Percentiles rank a stretch among this genome's conserved stretches.
phyloP scores from a whole-genome alignment of 2,329 filamentous ascomycete genomes.

The Phaeosphaeria sp. region DNA sequence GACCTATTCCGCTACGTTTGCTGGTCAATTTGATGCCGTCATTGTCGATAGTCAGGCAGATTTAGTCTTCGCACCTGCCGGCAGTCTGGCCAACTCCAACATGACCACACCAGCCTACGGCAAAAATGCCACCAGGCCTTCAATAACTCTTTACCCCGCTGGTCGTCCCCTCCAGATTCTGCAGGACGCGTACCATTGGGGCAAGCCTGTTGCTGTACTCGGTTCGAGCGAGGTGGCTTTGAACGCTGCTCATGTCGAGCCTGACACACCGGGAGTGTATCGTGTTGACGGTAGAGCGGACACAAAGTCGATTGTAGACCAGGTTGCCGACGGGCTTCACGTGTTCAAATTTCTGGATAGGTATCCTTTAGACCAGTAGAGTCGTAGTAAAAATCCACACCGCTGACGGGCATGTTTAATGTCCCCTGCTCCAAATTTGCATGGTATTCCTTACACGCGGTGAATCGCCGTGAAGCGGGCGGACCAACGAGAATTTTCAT shows the following conservation, averaged over 20 bases:
- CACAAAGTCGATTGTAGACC: constrained; percentile 21
- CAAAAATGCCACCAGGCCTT: constrained; percentile 25
- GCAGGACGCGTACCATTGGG: constrained; percentile 68
- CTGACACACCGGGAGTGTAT: constrained; percentile 48
- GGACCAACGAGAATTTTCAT: not conserved
- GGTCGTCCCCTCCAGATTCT: constrained; percentile 70
- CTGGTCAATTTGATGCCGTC: constrained; percentile 67
- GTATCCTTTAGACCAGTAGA: constrained; percentile 62
- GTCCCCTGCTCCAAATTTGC: not conserved
- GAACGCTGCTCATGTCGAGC: constrained; percentile 53
- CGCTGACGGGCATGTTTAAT: not conserved
- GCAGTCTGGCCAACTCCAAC: constrained; percentile 34
- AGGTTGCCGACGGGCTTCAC: constrained; percentile 60
- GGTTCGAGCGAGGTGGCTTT: constrained; percentile 55
- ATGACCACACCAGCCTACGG: constrained; percentile 26
- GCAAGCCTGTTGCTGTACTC: constrained; percentile 71
- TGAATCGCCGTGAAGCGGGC: not conserved
- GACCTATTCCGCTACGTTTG: constrained; percentile 71
- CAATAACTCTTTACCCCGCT: constrained; percentile 66
- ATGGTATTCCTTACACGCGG: not conserved
- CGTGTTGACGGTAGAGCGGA: constrained; percentile 15
- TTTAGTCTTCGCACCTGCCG: constrained; percentile 59
- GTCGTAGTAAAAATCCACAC: not conserved
- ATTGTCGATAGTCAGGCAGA: constrained; percentile 63
- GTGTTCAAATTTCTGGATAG: constrained; percentile 71